These are phyloP conservation scores for Fusarium sp. DNA, from an alignment of 2,329 filamentous ascomycete species.

Conservation along the genomic window DNA sequence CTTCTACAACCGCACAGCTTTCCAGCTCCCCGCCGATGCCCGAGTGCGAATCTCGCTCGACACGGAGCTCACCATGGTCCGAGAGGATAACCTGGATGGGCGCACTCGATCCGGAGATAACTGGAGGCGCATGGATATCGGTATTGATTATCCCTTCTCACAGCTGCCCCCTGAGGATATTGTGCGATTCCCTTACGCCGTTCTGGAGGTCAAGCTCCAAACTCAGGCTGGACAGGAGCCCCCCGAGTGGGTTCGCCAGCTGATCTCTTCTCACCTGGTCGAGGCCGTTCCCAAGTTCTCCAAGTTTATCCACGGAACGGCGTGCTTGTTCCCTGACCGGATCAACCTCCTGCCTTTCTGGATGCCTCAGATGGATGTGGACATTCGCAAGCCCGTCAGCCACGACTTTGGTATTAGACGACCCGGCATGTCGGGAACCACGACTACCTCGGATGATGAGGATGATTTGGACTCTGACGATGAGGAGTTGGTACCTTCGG, in stretches of 20 bases:
- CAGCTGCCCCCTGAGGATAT: conserved; percentile 88
- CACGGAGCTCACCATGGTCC: conserved; percentile 93
- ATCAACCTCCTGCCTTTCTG: conserved; percentile 95
- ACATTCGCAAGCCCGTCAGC: conserved; percentile 92
- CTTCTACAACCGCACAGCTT: conserved; percentile 98
- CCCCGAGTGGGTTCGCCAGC: conserved; percentile 94
- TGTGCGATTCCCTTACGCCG: conserved; percentile 93
- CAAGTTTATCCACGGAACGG: conserved; percentile 97
- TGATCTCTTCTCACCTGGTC: conserved; percentile 93
- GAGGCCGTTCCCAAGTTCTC: conserved; percentile 99
- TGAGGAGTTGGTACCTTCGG: conserved; percentile 56
- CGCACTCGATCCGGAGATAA: conserved; percentile 81
- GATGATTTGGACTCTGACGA: conserved; percentile 78
- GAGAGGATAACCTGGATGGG: conserved; percentile 95
- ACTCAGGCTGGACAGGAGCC: conserved; percentile 95
- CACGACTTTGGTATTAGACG: conserved; percentile 93
- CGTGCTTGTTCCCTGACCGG: conserved; percentile 84
- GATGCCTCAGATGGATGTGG: conserved; percentile 98
- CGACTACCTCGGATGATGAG: conserved; percentile 82
- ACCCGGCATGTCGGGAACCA: conserved; percentile 78
- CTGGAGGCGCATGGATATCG: conserved; percentile 97
- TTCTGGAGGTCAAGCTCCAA: conserved; percentile 97
- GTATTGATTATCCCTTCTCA: conserved; percentile 93
- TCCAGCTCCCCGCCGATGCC: conserved; percentile 95
- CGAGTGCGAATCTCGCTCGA: conserved; percentile 97